Evolutionary conservation across 352 stramenopile genomes (phyloP).

Genomic region (Hyaloperonospora brassicae): DNA sequence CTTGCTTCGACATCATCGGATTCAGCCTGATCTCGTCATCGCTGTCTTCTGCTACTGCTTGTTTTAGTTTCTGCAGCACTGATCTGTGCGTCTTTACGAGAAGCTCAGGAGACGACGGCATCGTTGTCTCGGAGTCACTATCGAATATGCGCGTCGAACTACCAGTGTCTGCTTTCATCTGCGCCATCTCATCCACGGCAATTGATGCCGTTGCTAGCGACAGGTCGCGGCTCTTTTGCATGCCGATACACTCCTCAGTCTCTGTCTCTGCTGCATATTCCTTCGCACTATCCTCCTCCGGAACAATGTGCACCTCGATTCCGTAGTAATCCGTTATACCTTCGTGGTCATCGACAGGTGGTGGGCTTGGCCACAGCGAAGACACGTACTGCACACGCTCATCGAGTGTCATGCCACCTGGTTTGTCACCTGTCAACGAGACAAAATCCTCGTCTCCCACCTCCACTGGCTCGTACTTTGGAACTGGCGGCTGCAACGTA

Average conservation of each 20-base stretch:
- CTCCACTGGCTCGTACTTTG: constrained; percentile 41
- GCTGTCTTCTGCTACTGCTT: constrained; percentile 30
- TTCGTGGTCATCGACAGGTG: constrained; percentile 55
- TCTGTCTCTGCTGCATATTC: constrained; percentile 18
- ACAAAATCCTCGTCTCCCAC: constrained; percentile 40
- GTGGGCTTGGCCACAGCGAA: constrained; percentile 54
- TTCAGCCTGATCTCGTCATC: constrained; percentile 38
- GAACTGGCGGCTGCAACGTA: constrained; percentile 17
- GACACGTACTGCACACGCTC: constrained; percentile 59
- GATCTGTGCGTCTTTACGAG: constrained; percentile 49
- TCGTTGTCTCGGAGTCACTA: constrained; percentile 16
- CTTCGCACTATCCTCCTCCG: constrained; percentile 49
- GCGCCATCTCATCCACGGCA: constrained; percentile 1
- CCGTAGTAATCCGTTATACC: constrained; percentile 75
- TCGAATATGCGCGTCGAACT: constrained; percentile 8
- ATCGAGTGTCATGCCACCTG: constrained; percentile 37
- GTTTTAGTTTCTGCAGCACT: constrained; percentile 42
- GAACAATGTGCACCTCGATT: constrained; percentile 65
- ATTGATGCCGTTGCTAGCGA: not conserved
- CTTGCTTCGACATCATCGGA: constrained; percentile 59
- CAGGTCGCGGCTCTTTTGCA: not conserved
- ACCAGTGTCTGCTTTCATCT: constrained; percentile 1
- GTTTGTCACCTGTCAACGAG: constrained; percentile 36
- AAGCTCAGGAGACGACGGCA: constrained; percentile 23
- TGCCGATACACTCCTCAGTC: not conserved